Evolutionary conservation across 2,329 filamentous ascomycete genomes (phyloP).

Genomic region (Gaeumannomyces sp.): DNA sequence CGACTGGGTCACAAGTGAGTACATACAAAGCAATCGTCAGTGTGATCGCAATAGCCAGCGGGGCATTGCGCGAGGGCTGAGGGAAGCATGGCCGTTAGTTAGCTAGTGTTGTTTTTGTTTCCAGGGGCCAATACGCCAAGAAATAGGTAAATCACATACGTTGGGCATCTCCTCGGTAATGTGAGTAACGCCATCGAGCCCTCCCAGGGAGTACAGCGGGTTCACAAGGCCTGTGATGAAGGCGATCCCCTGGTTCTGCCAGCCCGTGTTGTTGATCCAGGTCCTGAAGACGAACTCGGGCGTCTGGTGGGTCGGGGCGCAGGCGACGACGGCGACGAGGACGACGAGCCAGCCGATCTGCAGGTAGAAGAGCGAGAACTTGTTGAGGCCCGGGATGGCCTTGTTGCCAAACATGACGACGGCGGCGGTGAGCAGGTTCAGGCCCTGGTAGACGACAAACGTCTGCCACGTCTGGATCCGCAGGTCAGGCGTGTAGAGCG

Average conservation of each 20-base stretch:
- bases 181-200: conserved; percentile 41
- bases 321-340: conserved; percentile 40
- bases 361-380: conserved; percentile 38
- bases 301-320: conserved; percentile 36
- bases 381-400: conserved; percentile 35
- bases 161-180: conserved; percentile 47
- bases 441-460: conserved; percentile 36
- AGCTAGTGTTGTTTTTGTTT: background rate
- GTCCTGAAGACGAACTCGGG: conserved; percentile 44
- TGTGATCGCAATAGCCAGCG: conserved; percentile 34
- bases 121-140: no score
- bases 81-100: conserved; percentile 5
- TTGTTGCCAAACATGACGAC: conserved; percentile 43
- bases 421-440: conserved; percentile 35
- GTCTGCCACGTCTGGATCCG: conserved; percentile 41
- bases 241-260: conserved; percentile 40
- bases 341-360: conserved; percentile 41
- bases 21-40: conserved; percentile 36
- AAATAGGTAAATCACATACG: background rate
- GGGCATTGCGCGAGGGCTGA: conserved; percentile 30
- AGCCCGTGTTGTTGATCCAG: conserved; percentile 47
- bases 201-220: conserved; percentile 38
- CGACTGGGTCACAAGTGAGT: no score
- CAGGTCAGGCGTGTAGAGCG: conserved; percentile 32
- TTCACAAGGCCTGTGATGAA: conserved; percentile 47